These are phyloP conservation scores for Orobanche coerulescens DNA, from an alignment of 257 asterid species.

Conservation along the genomic window DNA sequence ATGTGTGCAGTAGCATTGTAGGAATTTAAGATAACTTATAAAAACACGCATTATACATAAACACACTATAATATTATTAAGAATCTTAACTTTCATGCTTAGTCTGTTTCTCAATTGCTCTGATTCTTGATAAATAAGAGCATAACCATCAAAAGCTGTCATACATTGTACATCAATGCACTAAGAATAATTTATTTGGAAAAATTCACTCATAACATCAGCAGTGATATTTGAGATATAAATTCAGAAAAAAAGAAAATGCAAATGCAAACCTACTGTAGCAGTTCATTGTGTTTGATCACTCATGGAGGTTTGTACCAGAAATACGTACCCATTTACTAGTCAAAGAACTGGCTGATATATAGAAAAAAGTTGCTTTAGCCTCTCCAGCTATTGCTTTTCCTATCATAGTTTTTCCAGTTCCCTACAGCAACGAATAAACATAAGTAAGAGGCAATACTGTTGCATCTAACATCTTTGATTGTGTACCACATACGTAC, in stretches of 20 bases:
- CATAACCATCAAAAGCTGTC: background rate
- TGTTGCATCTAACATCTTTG: conserved; percentile 4
- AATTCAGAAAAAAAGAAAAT: conserved; percentile 9
- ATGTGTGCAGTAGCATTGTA: background rate
- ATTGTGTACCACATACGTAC: conserved; percentile 40
- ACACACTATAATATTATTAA: conserved; percentile 11
- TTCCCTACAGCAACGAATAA: conserved; percentile 57
- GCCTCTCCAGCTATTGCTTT: conserved; percentile 99
- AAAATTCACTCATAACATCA: conserved; percentile 5
- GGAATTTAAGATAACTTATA: background rate
- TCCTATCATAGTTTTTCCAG: conserved; percentile 99
- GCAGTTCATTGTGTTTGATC: conserved; percentile 2
- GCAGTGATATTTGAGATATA: background rate
- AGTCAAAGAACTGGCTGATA: conserved; percentile 96
- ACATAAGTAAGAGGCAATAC: conserved; percentile 20
- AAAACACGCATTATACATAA: background rate
- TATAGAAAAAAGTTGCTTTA: conserved; percentile 96
- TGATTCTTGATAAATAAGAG: background rate
- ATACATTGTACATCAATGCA: background rate
- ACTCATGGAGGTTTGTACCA: conserved; percentile 6
- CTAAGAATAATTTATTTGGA: background rate
- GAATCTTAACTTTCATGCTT: conserved; percentile 4
- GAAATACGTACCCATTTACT: conserved; percentile 85
- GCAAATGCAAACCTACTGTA: conserved; percentile 6
- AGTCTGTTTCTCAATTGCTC: conserved; percentile 9